Evolutionary conservation across 1,284 basidiomycete genomes (phyloP).

Genomic region (Ganoderma meredithae): DNA sequence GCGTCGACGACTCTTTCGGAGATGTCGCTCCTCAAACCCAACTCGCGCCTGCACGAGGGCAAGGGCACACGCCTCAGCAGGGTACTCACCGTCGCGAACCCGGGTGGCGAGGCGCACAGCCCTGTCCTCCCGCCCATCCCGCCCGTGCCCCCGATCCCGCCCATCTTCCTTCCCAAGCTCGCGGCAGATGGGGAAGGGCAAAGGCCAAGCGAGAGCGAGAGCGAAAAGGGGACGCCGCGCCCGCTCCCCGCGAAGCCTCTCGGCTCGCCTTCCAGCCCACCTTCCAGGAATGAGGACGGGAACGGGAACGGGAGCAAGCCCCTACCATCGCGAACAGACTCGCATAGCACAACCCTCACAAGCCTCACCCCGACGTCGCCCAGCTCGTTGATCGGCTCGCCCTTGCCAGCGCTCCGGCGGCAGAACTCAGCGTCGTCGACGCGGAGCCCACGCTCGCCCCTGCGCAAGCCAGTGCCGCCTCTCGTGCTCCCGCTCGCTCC

Average conservation of each 20-base stretch:
- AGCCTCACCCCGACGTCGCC: not conserved
- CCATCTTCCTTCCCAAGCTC: not conserved
- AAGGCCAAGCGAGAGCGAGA: not conserved
- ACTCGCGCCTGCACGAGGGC: not conserved
- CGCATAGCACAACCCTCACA: not conserved
- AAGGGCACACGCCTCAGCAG: not conserved
- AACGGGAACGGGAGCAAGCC: not conserved
- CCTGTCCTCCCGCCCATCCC: conserved; percentile 1
- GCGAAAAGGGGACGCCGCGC: not conserved
- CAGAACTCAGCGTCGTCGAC: not conserved
- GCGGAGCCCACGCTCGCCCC: not conserved
- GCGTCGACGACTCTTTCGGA: conserved; percentile 20
- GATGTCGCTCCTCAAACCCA: conserved; percentile 22
- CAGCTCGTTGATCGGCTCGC: not conserved
- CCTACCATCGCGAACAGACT: not conserved
- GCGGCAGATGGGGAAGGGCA: not conserved
- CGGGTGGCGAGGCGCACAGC: not conserved
- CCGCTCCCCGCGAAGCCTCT: conserved; percentile 4
- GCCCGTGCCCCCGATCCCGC: conserved; percentile 3
- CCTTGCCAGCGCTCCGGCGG: not conserved
- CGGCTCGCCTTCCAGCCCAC: not conserved
- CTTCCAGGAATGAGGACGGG: not conserved
- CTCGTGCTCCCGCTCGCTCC: not conserved
- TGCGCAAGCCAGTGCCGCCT: conserved; percentile 9
- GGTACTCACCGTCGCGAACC: conserved; percentile 8